Conservation (phyloP, 2,329 filamentous ascomycete genomes). For the Simplicillium sp. region DNA sequence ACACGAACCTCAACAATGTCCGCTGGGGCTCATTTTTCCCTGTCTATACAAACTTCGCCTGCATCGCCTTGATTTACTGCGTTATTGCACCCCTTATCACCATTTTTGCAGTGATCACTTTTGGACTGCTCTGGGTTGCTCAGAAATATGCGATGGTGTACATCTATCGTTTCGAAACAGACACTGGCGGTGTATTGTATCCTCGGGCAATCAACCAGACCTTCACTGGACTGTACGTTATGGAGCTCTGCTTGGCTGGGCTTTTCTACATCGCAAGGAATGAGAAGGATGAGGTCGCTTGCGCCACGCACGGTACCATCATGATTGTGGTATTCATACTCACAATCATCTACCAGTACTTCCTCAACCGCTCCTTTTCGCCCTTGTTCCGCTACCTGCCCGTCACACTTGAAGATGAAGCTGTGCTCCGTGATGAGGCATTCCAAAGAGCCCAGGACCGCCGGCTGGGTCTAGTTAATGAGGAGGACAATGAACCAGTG, state of each 20-base stretch:
- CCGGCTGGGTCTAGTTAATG: constrained; percentile 52
- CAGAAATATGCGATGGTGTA: constrained; percentile 97
- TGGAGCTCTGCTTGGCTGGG: constrained; percentile 84
- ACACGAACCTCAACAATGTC: constrained; percentile 67
- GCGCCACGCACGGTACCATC: constrained; percentile 67
- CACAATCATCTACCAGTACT: constrained; percentile 67
- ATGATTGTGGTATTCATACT: constrained; percentile 71
- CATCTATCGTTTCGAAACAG: constrained; percentile 78
- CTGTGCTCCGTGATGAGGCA: constrained; percentile 78
- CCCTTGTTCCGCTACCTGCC: constrained; percentile 84
- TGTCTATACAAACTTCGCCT: constrained; percentile 92
- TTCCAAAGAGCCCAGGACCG: constrained; percentile 72
- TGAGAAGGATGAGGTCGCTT: constrained; percentile 41
- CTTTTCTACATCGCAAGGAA: constrained; percentile 74
- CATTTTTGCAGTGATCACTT: constrained; percentile 88
- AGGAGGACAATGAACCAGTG: constrained; percentile 37
- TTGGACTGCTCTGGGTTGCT: constrained; percentile 83
- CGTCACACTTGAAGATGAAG: constrained; percentile 92
- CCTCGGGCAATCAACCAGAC: constrained; percentile 90
- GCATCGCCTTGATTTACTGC: constrained; percentile 82
- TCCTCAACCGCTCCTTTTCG: constrained; percentile 74
- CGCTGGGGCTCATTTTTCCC: constrained; percentile 94
- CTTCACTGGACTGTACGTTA: constrained; percentile 88
- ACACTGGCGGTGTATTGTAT: constrained; percentile 89
- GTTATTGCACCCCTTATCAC: constrained; percentile 85